phyloP scores from a whole-genome alignment of 75 land plant species.

The Azolla pinnata region DNA sequence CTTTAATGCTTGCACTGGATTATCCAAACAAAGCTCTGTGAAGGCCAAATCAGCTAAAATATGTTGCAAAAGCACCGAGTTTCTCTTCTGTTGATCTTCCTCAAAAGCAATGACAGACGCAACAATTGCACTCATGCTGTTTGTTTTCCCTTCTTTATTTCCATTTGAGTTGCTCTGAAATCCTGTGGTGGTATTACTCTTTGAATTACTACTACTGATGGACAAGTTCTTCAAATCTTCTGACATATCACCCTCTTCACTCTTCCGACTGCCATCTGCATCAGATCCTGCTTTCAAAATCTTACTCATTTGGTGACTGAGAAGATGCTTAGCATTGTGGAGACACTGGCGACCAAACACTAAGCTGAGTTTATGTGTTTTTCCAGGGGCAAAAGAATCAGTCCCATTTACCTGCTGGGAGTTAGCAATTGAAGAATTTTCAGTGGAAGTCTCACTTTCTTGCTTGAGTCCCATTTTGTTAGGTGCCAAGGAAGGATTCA shows the following conservation, averaged over 20 bases:
- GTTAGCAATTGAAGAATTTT: not conserved
- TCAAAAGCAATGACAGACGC: conserved; percentile 46
- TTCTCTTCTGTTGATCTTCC: conserved; percentile 42
- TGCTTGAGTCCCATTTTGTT: conserved; percentile 1
- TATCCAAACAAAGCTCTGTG: conserved; percentile 66
- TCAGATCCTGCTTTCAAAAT: too few species aligned
- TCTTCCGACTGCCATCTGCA: conserved; percentile 12
- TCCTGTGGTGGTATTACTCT: conserved; percentile 19
- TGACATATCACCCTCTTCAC: conserved; percentile 25
- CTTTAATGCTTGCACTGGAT: conserved; percentile 65
- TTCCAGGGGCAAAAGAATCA: conserved; percentile 19
- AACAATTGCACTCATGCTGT: conserved; percentile 18
- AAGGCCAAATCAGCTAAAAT: conserved; percentile 69
- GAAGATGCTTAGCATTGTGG: conserved; percentile 48
- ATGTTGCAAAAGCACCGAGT: conserved; percentile 52
- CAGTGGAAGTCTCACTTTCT: conserved; percentile 12
- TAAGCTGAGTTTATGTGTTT: conserved; percentile 45
- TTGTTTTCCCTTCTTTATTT: conserved; percentile 65
- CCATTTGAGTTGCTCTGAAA: conserved; percentile 35
- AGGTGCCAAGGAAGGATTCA: conserved; percentile 12
- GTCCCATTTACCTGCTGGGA: conserved; percentile 12
- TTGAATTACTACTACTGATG: conserved; percentile 10
- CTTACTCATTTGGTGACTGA: conserved; percentile 29
- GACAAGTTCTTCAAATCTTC: conserved; percentile 7
- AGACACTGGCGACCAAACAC: conserved; percentile 68